Evolutionary conservation across 306 rosid species (phyloP), one percentile per base, ranked within the genome.

Genomic region (Pterocarpus macrocarpus): DNA sequence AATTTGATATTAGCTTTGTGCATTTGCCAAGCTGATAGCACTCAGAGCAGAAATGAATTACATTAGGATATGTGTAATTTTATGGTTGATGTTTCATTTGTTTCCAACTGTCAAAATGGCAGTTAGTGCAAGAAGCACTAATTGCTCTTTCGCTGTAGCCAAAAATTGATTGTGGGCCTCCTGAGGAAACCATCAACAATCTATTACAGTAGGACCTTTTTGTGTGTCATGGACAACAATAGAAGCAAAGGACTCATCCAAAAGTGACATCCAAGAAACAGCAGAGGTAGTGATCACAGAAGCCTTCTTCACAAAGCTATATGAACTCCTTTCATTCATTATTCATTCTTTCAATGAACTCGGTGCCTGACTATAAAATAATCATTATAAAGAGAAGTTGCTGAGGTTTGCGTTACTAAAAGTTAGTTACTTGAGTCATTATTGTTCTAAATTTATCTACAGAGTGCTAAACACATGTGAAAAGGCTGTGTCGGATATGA

Each of bases 241-340:
- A 33, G 76, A 73, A 74, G 85, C 80, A 65, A 74, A 30, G 44
- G 58, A 49, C 44, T 62, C 17, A 63, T 52, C 58, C 43, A 73
- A 53, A 64, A 73, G 41, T 43, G 36, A 30, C 80, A 32, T 53
- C 7, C 28, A 2, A 55, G 53, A 55, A n/a, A 72, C 57, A 41
- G 56, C 47, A 43, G 47, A 43, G 75, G 33, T 7, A 47, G 59
- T 55, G 47, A 78, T 77, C 67, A 38, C 35, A 63, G 7, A 50
- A 72, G 14, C 73, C 74, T 80, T 80, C 73, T 2, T 41, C 16
- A 71, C 76, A 88, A 88, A 85, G 89, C 77, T 41, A 80, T 38
- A 79, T 66, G 56, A 47, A 13, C 53, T 8, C 8, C 4, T 35
- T 32, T 28, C 14, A 6, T 33, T 41, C 61, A 39, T 33, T 50